Conservation (phyloP, 148 eudicot genomes). For the Talinum fruticosum region DNA sequence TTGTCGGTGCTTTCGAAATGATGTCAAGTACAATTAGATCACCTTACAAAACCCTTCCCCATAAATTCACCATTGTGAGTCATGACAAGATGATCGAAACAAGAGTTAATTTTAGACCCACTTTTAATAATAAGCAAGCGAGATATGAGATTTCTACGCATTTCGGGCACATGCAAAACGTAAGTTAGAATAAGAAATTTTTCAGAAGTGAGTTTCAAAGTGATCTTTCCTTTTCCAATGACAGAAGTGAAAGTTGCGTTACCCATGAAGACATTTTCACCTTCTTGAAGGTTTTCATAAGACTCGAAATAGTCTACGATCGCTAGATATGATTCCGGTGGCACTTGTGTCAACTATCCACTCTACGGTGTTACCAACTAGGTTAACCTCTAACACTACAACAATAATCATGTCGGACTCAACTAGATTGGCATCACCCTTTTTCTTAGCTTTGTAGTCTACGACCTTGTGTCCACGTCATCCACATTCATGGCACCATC, state of each 20-base stretch:
- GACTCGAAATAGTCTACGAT: not conserved
- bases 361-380: too few species aligned
- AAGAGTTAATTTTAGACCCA: not conserved
- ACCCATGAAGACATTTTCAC: not conserved
- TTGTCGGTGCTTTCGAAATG: not conserved
- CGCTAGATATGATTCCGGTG: not conserved
- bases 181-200: too few species aligned
- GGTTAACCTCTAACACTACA: too few species aligned
- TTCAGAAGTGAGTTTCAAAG: too few species aligned
- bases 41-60: not conserved
- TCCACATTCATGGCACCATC: too few species aligned
- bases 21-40: not conserved
- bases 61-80: not conserved
- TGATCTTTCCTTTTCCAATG: not conserved
- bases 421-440: not conserved
- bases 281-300: not conserved
- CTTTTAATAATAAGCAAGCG: not conserved
- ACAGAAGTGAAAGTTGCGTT: not conserved
- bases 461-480: not conserved
- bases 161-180: too few species aligned
- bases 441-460: not conserved
- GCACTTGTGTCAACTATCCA: not conserved
- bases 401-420: too few species aligned
- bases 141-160: too few species aligned
- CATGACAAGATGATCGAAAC: not conserved